These are phyloP conservation scores for Trypanosoma caninum DNA, from an alignment of 208 protist species.

Conservation along the genomic window DNA sequence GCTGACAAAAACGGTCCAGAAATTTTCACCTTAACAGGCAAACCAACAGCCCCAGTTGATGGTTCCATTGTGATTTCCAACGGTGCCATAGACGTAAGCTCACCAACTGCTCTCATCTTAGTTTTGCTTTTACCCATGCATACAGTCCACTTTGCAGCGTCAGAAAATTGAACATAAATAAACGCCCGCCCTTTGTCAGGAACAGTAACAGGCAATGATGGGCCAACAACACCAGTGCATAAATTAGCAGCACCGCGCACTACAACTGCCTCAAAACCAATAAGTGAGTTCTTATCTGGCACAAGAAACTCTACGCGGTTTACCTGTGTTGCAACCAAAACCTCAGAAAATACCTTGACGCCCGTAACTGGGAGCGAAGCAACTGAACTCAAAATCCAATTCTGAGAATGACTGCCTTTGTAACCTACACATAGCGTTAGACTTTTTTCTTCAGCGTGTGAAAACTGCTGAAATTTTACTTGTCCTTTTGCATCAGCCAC, in stretches of 20 bases:
- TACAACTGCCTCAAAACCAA: constrained; percentile 23
- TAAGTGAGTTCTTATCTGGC: constrained; percentile 31
- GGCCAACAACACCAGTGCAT: not conserved
- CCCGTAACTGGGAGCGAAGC: constrained; percentile 20
- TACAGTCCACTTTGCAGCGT: constrained; percentile 11
- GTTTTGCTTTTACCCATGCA: constrained; percentile 24
- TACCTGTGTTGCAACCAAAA: constrained; percentile 23
- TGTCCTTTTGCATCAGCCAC: constrained; percentile 28
- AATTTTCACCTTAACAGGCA: constrained; percentile 37
- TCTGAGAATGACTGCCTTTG: constrained; percentile 18
- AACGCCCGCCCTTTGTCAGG: constrained; percentile 1
- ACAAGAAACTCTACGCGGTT: constrained; percentile 48
- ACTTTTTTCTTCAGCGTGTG: constrained; percentile 2
- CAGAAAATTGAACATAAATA: constrained; percentile 1
- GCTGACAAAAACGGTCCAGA: constrained; percentile 13
- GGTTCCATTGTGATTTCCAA: constrained; percentile 24
- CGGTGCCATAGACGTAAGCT: constrained; percentile 24
- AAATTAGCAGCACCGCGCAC: not conserved
- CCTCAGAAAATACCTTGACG: constrained; percentile 24
- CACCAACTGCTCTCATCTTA: constrained; percentile 22
- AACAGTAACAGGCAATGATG: not conserved
- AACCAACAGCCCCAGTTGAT: constrained; percentile 14
- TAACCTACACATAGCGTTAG: constrained; percentile 60
- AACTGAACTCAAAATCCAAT: constrained; percentile 16
- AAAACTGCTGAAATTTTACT: constrained; percentile 22